These are phyloP conservation scores for Mycena sanguinolenta DNA, from an alignment of 768 basidiomycete genomes.

Conservation along the genomic window DNA sequence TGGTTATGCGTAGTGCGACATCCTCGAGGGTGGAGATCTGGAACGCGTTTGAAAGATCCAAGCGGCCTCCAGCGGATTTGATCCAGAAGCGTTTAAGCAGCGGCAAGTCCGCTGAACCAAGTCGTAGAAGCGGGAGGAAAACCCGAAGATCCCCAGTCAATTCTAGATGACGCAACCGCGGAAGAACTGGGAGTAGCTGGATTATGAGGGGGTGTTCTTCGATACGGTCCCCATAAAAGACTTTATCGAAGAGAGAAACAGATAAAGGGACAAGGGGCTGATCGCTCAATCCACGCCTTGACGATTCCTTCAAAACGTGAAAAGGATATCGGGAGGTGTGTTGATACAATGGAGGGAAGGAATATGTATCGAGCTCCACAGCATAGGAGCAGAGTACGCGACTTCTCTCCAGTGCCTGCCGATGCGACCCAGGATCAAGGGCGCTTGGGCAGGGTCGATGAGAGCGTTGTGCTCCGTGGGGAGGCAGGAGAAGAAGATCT, in stretches of 20 bases:
- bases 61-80: neutral
- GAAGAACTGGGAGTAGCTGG: neutral
- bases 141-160: neutral
- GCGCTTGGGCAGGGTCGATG: conserved; percentile 17
- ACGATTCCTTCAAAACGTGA: neutral
- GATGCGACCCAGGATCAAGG: conserved; percentile 21
- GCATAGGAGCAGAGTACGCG: conserved; percentile 13
- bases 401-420: conserved; percentile 19
- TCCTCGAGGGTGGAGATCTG: neutral
- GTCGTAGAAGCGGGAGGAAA: neutral
- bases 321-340: neutral
- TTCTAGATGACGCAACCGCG: neutral
- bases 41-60: neutral
- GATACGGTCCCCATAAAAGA: too few species aligned
- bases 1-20: neutral
- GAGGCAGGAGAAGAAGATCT: conserved; percentile 22
- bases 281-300: conserved; percentile 1
- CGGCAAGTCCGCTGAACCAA: conserved; percentile 2
- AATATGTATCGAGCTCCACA: too few species aligned
- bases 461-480: conserved; percentile 15
- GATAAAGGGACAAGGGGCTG: conserved; percentile 1
- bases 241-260: neutral
- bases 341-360: neutral
- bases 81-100: neutral
- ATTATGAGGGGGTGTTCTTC: neutral